Evolutionary conservation across 805 yeast genomes (phyloP).

Genomic region (Myxozyma monticola): DNA sequence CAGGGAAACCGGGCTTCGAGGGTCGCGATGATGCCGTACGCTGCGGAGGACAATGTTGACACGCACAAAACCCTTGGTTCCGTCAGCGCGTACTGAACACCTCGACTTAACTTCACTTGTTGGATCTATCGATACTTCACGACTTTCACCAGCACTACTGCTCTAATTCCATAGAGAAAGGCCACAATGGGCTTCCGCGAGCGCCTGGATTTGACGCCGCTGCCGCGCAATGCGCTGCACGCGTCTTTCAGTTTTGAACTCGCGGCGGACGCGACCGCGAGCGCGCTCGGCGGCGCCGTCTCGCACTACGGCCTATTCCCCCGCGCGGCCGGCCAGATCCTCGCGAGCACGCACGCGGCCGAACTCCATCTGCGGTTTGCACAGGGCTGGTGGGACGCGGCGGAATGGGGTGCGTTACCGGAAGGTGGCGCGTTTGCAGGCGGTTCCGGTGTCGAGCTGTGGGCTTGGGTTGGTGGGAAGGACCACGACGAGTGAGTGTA

Average conservation of each 20-base stretch:
- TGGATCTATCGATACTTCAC: too few species aligned
- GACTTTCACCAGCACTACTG: too few species aligned
- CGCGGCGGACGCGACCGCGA: slow-evolving; percentile 38
- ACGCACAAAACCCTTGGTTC: too few species aligned
- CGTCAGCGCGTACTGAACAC: too few species aligned
- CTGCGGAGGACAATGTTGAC: too few species aligned
- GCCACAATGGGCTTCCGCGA: too few species aligned
- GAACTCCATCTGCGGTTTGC: slow-evolving; percentile 84
- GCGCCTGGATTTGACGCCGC: slow-evolving; percentile 60
- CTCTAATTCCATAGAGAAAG: too few species aligned
- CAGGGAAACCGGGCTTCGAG: too few species aligned
- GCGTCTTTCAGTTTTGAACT: slow-evolving; percentile 71
- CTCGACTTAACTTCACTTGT: too few species aligned
- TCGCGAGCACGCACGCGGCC: slow-evolving; percentile 63
- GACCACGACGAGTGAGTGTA: slow-evolving; percentile 44
- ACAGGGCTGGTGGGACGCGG: slow-evolving; percentile 94
- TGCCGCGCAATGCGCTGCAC: slow-evolving; percentile 68
- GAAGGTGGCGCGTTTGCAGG: slow-evolving; percentile 71
- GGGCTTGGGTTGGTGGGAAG: slow-evolving; percentile 78
- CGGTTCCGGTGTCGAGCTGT: slow-evolving; percentile 92
- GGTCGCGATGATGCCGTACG: too few species aligned
- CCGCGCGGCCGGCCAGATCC: slow-evolving; percentile 71
- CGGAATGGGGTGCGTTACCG: slow-evolving; percentile 82
- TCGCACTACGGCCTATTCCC: slow-evolving; percentile 73
- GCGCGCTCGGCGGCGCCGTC: not conserved